Conservation (phyloP, 2,329 filamentous ascomycete species). For the Boeremia lycopersici region DNA sequence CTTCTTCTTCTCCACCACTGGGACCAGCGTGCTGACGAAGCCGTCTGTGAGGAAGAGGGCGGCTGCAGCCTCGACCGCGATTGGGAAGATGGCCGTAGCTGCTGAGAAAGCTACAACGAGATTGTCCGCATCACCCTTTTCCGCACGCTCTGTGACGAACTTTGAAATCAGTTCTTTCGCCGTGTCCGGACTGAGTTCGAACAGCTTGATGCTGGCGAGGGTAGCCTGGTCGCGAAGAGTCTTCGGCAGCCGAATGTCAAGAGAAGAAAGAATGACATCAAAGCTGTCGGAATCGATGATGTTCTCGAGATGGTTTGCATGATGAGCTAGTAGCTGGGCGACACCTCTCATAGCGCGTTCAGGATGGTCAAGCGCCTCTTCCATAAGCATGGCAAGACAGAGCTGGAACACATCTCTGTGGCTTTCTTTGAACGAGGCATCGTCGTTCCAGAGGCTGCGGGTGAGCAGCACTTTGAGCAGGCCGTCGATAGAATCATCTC, state of each 20-base stretch:
- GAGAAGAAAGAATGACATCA: constrained; percentile 82
- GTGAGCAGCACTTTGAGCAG: constrained; percentile 52
- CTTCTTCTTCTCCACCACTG: constrained; percentile 80
- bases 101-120: constrained; percentile 92
- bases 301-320: constrained; percentile 59
- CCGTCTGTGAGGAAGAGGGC: constrained; percentile 86
- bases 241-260: constrained; percentile 80
- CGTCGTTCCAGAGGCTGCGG: constrained; percentile 48
- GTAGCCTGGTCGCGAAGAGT: constrained; percentile 80
- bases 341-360: constrained; percentile 66
- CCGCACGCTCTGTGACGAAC: constrained; percentile 75
- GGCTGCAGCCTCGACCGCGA: constrained; percentile 76
- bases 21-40: constrained; percentile 78
- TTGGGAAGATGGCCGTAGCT: constrained; percentile 85
- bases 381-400: constrained; percentile 86
- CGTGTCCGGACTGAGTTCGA: constrained; percentile 75
- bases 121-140: constrained; percentile 81
- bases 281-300: constrained; percentile 76
- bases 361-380: constrained; percentile 78
- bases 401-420: constrained; percentile 71
- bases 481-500: constrained; percentile 54
- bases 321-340: constrained; percentile 62
- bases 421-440: constrained; percentile 52
- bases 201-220: constrained; percentile 79
- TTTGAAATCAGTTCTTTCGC: constrained; percentile 72